Evolutionary conservation across 192 early-diverging fungal species (phyloP).

Genomic region (Funneliformis mosseae): DNA sequence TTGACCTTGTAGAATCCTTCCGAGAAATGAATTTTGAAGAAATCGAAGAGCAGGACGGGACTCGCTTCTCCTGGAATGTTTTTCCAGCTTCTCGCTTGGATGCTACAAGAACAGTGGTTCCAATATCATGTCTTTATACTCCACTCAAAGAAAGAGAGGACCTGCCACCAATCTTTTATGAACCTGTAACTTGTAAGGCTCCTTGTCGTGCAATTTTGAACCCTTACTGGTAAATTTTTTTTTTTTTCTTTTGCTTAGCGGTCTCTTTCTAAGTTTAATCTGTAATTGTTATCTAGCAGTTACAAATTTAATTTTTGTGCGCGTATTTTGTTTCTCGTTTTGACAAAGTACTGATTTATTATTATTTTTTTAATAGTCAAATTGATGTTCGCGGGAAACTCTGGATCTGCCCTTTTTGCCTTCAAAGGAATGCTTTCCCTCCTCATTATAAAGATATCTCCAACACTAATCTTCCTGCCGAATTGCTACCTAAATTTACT

Average conservation of each 20-base stretch:
- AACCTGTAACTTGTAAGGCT: constrained; percentile 96
- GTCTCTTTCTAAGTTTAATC: neutral
- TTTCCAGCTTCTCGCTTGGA: constrained; percentile 92
- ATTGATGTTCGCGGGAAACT: constrained; percentile 94
- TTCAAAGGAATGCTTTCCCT: constrained; percentile 95
- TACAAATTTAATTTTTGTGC: neutral
- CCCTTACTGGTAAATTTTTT: constrained; percentile 84
- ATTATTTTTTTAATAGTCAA: constrained; percentile 61
- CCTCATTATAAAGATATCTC: constrained; percentile 97
- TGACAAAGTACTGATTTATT: neutral
- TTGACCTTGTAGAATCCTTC: neutral
- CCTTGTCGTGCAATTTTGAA: constrained; percentile 95
- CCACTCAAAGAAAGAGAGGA: constrained; percentile 91
- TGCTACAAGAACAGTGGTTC: constrained; percentile 93
- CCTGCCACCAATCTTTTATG: constrained; percentile 85
- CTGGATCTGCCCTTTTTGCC: constrained; percentile 99
- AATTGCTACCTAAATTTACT: constrained; percentile 87
- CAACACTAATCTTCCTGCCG: constrained; percentile 87
- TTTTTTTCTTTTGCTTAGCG: neutral
- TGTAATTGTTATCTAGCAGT: neutral
- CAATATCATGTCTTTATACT: constrained; percentile 91
- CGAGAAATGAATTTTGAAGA: constrained; percentile 78
- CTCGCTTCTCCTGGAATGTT: constrained; percentile 97
- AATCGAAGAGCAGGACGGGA: constrained; percentile 92
- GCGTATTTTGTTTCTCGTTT: neutral